Conservation (phyloP, 805 yeast species). For the Lachancea dasiensis region DNA sequence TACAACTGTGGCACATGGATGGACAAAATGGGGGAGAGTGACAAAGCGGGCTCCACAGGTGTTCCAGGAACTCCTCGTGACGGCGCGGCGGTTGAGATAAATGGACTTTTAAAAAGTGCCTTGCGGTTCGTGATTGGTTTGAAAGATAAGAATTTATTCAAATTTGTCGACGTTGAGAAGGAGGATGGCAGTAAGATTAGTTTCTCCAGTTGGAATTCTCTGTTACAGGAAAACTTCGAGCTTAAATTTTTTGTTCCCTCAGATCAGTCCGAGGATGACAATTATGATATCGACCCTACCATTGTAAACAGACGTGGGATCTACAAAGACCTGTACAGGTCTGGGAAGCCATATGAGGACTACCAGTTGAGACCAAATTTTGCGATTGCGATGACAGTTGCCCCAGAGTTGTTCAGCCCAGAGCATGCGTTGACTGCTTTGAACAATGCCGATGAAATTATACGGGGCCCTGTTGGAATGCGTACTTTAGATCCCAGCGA, state of each 20-base stretch:
- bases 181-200: slow-evolving; percentile 52
- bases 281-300: slow-evolving; percentile 54
- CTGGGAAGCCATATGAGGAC: slow-evolving; percentile 88
- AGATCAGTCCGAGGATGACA: slow-evolving; percentile 51
- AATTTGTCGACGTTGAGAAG: slow-evolving; percentile 49
- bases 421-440: slow-evolving; percentile 60
- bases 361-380: slow-evolving; percentile 91
- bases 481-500: slow-evolving; percentile 89
- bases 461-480: slow-evolving; percentile 91
- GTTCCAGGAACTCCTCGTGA: slow-evolving; percentile 96
- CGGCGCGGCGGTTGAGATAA: slow-evolving; percentile 93
- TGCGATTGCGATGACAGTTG: slow-evolving; percentile 87
- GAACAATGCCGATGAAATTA: slow-evolving; percentile 57
- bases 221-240: slow-evolving; percentile 72
- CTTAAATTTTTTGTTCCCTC: slow-evolving; percentile 69
- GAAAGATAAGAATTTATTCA: slow-evolving; percentile 48
- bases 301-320: slow-evolving; percentile 87
- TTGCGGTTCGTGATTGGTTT: slow-evolving; percentile 71
- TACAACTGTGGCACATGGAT: slow-evolving; percentile 98
- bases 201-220: slow-evolving; percentile 65
- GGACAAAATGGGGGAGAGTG: slow-evolving; percentile 99
- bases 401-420: slow-evolving; percentile 80
- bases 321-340: slow-evolving; percentile 76
- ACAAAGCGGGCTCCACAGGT: slow-evolving; percentile 77
- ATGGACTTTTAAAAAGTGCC: slow-evolving; percentile 79